Base-by-base conservation (phyloP, 768 basidiomycete genomes). In the Boletus reticulatus region DNA sequence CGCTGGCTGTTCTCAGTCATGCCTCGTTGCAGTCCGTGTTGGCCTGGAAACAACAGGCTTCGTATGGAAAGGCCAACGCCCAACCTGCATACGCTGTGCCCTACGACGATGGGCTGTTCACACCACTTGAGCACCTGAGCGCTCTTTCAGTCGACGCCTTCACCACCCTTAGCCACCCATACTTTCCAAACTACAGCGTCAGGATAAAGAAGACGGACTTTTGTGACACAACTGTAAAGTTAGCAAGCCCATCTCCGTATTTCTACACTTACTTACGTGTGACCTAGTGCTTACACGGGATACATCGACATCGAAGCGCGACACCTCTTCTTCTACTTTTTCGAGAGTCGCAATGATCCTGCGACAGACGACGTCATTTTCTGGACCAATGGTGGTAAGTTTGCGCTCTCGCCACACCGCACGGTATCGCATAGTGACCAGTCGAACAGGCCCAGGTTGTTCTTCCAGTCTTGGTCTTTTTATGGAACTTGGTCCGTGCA, bases 401-500 rank as follows among this genome's bases (percentile, higher is more conserved):
- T 73, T 73, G 2, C 70, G 38, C 27, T 34, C 24, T n/a, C 13
- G 43, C 41, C 13, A 5, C 10, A 41, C 6, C 13, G 4, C 19
- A 16, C 6, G 7, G 38, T 27, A 14, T 10, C 22, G n/a, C 16
- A 31, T 44, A 39, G 16, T 39, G 11, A 43, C 41, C 14, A 17
- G 14, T 38, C n/a, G 34, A 36, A 39, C 36, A 72, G 72, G 71
- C 13, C 83, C 83, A 19, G 82, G 82, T 32, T 77, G 77, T 61
- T 81, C 81, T 4, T 79, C 79, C 39, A 81, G 80, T 72, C 73
- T 86, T 1, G 89, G 87, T 4, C 74, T 90, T 13, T 78, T 90
- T 57, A 87, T 88, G 78, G 89, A 89, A 67, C 72, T 79, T 61
- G 90, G 90, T 19, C 90, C 90, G 1, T 93, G 91, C 67, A 78